Conservation (phyloP, 768 basidiomycete genomes). For the Nidularia sp. region DNA sequence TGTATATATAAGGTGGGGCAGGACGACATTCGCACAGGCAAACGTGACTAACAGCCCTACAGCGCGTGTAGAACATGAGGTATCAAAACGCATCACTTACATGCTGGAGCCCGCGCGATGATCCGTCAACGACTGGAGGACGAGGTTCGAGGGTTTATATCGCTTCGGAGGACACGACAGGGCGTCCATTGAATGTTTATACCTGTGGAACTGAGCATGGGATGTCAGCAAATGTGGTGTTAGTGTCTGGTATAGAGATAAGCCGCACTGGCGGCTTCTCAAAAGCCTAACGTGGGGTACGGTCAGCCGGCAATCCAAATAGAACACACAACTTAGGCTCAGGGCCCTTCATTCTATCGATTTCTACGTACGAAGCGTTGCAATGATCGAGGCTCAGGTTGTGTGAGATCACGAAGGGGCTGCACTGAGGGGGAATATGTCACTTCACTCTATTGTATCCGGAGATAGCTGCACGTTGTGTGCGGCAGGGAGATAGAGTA, state of each 20-base stretch:
- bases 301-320: neutral
- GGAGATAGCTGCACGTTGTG: no score
- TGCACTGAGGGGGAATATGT: neutral
- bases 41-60: constrained; percentile 38
- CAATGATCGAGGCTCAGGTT: neutral
- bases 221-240: no score
- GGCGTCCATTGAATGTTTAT: neutral
- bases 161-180: neutral
- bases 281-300: neutral
- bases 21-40: constrained; percentile 5
- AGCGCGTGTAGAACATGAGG: constrained; percentile 80
- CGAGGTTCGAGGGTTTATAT: constrained; percentile 4
- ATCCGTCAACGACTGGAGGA: constrained; percentile 24
- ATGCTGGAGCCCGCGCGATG: constrained; percentile 33
- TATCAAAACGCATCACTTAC: constrained; percentile 51
- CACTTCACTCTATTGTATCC: neutral
- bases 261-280: neutral
- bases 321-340: constrained; percentile 8
- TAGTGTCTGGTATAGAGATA: no score
- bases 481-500: no score
- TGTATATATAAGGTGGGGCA: constrained; percentile 15
- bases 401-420: neutral
- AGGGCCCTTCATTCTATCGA: constrained; percentile 23
- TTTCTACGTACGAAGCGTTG: constrained; percentile 13
- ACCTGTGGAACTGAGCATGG: no score